Conservation (phyloP, 768 basidiomycete genomes). For the Pisolithus marmoratus region DNA sequence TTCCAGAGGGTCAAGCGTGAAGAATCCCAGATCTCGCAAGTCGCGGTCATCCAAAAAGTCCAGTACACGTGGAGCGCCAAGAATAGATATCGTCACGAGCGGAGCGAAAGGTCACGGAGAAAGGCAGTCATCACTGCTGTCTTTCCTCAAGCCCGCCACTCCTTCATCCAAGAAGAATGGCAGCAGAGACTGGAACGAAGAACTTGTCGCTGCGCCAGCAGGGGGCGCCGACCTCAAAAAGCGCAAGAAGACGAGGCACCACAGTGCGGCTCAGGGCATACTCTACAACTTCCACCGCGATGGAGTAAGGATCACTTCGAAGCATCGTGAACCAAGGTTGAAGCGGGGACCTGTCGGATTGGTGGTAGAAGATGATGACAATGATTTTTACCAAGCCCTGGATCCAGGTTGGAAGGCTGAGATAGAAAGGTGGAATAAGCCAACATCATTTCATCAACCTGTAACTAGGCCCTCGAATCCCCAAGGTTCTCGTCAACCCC, state of each 20-base stretch:
- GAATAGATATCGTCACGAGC: conserved; percentile 34
- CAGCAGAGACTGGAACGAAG: conserved; percentile 7
- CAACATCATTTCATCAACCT: conserved; percentile 12
- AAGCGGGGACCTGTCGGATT: conserved; percentile 20
- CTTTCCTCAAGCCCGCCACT: conserved; percentile 21
- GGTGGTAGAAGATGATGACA: conserved; percentile 41
- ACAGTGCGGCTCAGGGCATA: conserved; percentile 22
- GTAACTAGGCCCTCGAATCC: conserved; percentile 2
- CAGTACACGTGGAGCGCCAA: conserved; percentile 7
- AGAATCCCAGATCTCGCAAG: conserved; percentile 14
- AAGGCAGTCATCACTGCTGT: conserved; percentile 36
- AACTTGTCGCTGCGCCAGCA: conserved; percentile 3
- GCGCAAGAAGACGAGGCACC: conserved; percentile 26
- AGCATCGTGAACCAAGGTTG: conserved; percentile 10
- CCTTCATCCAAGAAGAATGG: conserved; percentile 5
- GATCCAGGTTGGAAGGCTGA: conserved; percentile 33
- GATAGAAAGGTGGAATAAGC: conserved; percentile 27
- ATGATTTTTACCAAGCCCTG: conserved; percentile 36
- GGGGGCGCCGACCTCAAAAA: conserved; percentile 4
- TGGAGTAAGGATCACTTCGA: conserved; percentile 33
- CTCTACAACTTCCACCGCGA: conserved; percentile 36
- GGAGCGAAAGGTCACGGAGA: conserved; percentile 29
- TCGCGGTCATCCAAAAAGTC: conserved; percentile 9
- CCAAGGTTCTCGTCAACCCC: conserved; percentile 10
- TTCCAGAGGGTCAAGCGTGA: conserved; percentile 21